A percentile compares a stretch with the other conserved stretches of the same genome.
These are phyloP conservation scores for Cardamine chenopodiifolia DNA, from an alignment of 345 rosid species.

Conservation along the genomic window DNA sequence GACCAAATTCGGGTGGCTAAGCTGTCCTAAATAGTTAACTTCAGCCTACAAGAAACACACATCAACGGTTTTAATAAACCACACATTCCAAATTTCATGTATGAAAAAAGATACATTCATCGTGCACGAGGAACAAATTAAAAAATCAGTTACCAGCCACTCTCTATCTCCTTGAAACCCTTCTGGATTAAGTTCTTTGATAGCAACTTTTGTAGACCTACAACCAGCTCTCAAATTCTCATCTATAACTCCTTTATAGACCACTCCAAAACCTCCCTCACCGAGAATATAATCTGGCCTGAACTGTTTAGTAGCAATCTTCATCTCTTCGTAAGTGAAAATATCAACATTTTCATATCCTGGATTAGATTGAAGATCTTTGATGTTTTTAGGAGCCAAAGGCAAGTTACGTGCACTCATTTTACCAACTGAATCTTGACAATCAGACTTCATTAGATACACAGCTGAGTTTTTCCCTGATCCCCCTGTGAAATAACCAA, in stretches of 20 bases:
- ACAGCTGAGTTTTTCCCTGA: conserved; percentile 19
- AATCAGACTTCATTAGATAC: conserved; percentile 38
- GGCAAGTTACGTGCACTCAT: conserved; percentile 27
- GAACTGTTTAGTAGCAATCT: conserved; percentile 79
- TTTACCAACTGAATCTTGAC: conserved; percentile 33
- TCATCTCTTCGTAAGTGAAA: conserved; percentile 83
- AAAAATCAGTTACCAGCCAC: conserved; percentile 73
- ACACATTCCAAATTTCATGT: neutral
- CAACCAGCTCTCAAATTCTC: conserved; percentile 64
- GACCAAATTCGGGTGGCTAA: conserved; percentile 89
- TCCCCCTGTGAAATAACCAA: neutral
- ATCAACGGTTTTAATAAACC: neutral
- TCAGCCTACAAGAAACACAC: conserved; percentile 66
- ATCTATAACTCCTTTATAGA: conserved; percentile 83
- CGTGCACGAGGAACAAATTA: neutral
- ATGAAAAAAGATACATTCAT: neutral
- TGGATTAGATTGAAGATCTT: conserved; percentile 71
- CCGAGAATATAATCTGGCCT: conserved; percentile 87
- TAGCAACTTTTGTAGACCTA: conserved; percentile 66
- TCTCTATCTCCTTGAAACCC: conserved; percentile 98
- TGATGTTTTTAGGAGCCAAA: conserved; percentile 63
- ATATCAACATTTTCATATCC: conserved; percentile 74
- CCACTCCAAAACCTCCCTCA: conserved; percentile 96
- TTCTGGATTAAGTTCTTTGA: conserved; percentile 88
- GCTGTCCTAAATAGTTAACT: conserved; percentile 91